These are phyloP conservation scores for Rhamnella rubrinervis DNA, from an alignment of 331 rosid genomes.

Conservation along the genomic window DNA sequence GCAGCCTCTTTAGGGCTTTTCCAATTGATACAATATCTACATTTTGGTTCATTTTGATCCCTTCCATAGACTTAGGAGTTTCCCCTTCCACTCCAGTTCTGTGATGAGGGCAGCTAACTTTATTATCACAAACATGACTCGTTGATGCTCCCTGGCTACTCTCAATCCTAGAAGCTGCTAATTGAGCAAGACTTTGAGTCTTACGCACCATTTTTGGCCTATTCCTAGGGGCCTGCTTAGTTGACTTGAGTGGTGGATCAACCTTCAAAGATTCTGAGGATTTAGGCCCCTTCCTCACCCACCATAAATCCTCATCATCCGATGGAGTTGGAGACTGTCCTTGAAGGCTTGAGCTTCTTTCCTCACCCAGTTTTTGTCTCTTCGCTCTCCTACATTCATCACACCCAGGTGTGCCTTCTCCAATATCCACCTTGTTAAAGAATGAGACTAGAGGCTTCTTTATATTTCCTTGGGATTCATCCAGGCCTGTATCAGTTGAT, in stretches of 20 bases:
- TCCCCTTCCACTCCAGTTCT: conserved; percentile 70
- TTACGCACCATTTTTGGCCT: conserved; percentile 80
- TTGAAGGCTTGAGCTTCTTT: conserved; percentile 57
- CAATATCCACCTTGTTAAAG: conserved; percentile 50
- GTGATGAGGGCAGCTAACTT: conserved; percentile 87
- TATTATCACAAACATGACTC: conserved; percentile 90
- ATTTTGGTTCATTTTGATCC: conserved; percentile 38
- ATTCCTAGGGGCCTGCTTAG: conserved; percentile 73
- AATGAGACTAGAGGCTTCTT: conserved; percentile 52
- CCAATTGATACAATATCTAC: conserved; percentile 77
- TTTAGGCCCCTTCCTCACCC: conserved; percentile 83
- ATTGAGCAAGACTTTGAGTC: conserved; percentile 84
- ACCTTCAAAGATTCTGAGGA: conserved; percentile 67
- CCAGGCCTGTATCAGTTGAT: conserved; percentile 42
- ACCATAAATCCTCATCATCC: conserved; percentile 91
- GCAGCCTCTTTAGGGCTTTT: conserved; percentile 64
- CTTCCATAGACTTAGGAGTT: conserved; percentile 52
- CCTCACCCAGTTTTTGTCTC: conserved; percentile 76
- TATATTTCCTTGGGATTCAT: conserved; percentile 61
- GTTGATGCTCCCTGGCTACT: conserved; percentile 99
- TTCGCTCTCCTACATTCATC: conserved; percentile 92
- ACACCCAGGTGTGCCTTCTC: conserved; percentile 90
- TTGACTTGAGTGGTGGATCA: conserved; percentile 66
- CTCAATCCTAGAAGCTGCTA: conserved; percentile 92
- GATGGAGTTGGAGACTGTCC: conserved; percentile 53